Conservation (phyloP, 208 protist species). For the Trypanosoma avium region DNA sequence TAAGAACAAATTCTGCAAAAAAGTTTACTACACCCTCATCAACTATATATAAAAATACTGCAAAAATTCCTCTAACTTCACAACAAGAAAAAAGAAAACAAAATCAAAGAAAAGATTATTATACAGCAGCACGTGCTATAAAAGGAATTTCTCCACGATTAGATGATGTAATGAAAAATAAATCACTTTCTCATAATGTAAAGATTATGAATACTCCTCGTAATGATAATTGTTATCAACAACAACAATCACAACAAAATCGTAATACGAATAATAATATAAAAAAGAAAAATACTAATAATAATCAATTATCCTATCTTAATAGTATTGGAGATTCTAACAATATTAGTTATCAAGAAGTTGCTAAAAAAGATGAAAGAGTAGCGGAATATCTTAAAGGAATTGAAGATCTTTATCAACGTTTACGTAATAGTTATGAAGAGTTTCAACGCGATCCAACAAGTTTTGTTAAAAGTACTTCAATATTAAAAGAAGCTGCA, state of each 20-base stretch:
- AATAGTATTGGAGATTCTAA: background rate
- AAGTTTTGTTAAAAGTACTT: conserved; percentile 16
- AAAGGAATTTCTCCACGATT: conserved; percentile 10
- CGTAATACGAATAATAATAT: background rate
- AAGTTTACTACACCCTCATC: background rate
- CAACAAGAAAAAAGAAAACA: background rate
- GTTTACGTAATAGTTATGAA: conserved; percentile 48
- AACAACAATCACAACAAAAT: background rate
- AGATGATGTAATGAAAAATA: conserved; percentile 9
- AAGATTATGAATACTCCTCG: background rate
- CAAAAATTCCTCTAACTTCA: background rate
- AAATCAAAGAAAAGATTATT: conserved; percentile 4
- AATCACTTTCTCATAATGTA: background rate
- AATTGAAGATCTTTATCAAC: conserved; percentile 65
- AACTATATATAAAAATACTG: background rate
- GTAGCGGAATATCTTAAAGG: conserved; percentile 32
- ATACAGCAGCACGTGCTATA: conserved; percentile 11
- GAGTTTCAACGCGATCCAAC: conserved; percentile 29
- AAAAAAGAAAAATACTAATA: background rate
- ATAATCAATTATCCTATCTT: background rate
- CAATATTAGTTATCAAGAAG: background rate
- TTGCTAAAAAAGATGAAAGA: conserved; percentile 21
- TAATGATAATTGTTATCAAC: background rate
- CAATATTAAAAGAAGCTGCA: conserved; percentile 17
- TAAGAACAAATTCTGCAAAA: background rate